Conservation (phyloP, 345 rosid species). For the Pistacia atlantica region DNA sequence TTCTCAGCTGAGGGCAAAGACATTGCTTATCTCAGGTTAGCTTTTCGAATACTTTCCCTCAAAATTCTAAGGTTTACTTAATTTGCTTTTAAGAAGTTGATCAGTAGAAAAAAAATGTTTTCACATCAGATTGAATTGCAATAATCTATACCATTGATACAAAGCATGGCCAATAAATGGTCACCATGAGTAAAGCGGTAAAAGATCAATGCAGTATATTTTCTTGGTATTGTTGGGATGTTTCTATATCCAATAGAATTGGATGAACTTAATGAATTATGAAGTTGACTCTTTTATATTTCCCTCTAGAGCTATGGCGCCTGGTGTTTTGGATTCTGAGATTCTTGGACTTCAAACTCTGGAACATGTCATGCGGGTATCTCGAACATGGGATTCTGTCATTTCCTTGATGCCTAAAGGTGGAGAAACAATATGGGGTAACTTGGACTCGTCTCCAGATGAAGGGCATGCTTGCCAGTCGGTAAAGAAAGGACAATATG, state of each 20-base stretch:
- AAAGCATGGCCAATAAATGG: background rate
- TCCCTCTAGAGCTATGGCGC: slow-evolving; percentile 51
- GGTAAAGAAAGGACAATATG: slow-evolving; percentile 35
- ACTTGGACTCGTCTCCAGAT: slow-evolving; percentile 63
- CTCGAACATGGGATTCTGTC: slow-evolving; percentile 76
- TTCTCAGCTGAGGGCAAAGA: slow-evolving; percentile 67
- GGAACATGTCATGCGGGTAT: slow-evolving; percentile 55
- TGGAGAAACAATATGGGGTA: slow-evolving; percentile 77
- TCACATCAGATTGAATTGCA: background rate
- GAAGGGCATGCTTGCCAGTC: slow-evolving; percentile 45
- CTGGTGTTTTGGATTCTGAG: slow-evolving; percentile 53
- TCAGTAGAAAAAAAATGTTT: background rate
- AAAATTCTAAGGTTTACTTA: background rate
- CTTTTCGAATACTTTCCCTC: slow-evolving; percentile 3
- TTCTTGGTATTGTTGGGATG: background rate
- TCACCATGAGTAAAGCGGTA: background rate
- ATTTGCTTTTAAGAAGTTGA: background rate
- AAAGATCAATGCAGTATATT: background rate
- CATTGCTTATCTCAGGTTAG: slow-evolving; percentile 55
- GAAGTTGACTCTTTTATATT: slow-evolving; percentile 14
- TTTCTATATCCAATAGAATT: background rate
- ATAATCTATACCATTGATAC: background rate
- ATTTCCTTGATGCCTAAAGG: slow-evolving; percentile 76
- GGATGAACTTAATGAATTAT: slow-evolving; percentile 2
- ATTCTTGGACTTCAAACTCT: slow-evolving; percentile 58